Evolutionary conservation across 2,329 filamentous ascomycete species (phyloP).

Genomic region (Fusarium sp.): DNA sequence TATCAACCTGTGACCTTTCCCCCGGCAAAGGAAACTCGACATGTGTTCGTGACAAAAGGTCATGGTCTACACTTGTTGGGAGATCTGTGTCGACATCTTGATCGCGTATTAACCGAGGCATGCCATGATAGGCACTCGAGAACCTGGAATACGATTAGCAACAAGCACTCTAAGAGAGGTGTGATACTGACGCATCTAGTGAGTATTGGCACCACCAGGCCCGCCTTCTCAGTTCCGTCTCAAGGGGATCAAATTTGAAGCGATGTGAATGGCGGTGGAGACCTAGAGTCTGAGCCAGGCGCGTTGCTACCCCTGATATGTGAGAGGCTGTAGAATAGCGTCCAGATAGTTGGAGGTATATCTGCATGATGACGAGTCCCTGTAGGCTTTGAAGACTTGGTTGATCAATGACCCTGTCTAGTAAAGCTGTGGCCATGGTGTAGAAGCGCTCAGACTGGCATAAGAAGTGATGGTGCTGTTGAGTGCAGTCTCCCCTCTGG

Average conservation of each 20-base stretch:
- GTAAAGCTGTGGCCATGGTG: slow-evolving; percentile 19
- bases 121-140: slow-evolving; percentile 42
- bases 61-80: slow-evolving; percentile 41
- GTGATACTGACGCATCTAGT: slow-evolving; percentile 36
- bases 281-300: slow-evolving; percentile 41
- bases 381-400: slow-evolving; percentile 38
- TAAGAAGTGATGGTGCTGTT: slow-evolving; percentile 34
- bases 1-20: slow-evolving; percentile 41
- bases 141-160: slow-evolving; percentile 18
- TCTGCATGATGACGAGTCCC: slow-evolving; percentile 37
- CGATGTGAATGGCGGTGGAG: slow-evolving; percentile 43
- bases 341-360: slow-evolving; percentile 41
- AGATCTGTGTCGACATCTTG: slow-evolving; percentile 44
- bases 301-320: slow-evolving; percentile 39
- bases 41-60: slow-evolving; percentile 37
- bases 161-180: background rate
- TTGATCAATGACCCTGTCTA: slow-evolving; percentile 26
- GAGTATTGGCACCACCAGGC: slow-evolving; percentile 46
- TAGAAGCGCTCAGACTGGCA: slow-evolving; percentile 40
- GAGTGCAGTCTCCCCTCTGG: slow-evolving; percentile 10
- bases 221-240: slow-evolving; percentile 40
- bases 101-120: slow-evolving; percentile 44
- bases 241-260: slow-evolving; percentile 44
- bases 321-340: slow-evolving; percentile 39
- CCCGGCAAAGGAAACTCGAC: slow-evolving; percentile 42